Base-by-base conservation (phyloP, 2,329 filamentous ascomycete species). In the Bipolaris victoriae region DNA sequence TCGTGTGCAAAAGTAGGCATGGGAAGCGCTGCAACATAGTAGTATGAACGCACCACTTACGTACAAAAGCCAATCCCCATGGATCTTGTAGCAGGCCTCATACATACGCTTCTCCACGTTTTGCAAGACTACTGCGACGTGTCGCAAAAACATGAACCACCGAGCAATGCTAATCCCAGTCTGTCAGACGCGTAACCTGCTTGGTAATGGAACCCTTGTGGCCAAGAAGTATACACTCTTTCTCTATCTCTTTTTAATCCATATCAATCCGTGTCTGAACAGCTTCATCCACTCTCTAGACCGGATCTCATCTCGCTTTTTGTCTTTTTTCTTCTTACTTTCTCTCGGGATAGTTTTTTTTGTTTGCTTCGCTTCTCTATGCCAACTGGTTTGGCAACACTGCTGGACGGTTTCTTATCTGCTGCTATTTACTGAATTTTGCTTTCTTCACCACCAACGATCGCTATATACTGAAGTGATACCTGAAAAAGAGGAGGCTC, bases 401-500 rank as follows among this genome's bases (percentile, higher is more conserved):
- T 59, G 56, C 59, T 56, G 59, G 59, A 39, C 59, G 35, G 59
- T 50, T 36, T 62, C 50, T 49, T 16, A n/a, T 7, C 9, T 20
- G 7, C 43, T 29, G n/a, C 9, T 46, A 20, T 31, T 22, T 18
- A 9, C 13, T 35, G 35, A 24, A 36, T 22, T 3, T 22, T 20
- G 3, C 13, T 31, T 31, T 20, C 6, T 16, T 31, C 5, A 11
- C 22, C 22, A 3, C 13, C 16, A 40, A n/a, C 43, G 18, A 36
- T 53, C 41, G 18, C 16, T 29, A 20, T 20, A 6, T n/a, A 37
- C 16, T 13, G 6, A n/a, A 29, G 7, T 20, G 18, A 31, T 16
- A n/a, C 13, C 15, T 41, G 9, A 10, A 7, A 20, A 31, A 43
- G 15, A n/a, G n/a, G 24, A 46, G 41, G 47, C 41, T 35, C 36